These are phyloP conservation scores for Piper longum DNA, from an alignment of 164 flowering plant genomes.

Conservation along the genomic window DNA sequence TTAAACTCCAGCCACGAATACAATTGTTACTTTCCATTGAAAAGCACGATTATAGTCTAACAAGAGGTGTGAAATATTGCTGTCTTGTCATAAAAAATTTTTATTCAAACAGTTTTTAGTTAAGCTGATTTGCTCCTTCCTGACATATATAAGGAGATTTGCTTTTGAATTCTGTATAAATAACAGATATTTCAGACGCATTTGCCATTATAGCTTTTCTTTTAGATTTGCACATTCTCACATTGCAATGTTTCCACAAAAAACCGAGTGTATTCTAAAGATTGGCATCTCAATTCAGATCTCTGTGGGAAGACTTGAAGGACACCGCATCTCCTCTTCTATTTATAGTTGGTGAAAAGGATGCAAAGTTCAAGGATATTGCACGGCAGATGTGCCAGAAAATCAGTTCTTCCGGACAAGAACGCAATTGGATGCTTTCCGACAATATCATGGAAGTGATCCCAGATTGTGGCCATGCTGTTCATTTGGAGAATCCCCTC, in stretches of 20 bases:
- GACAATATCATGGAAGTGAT: conserved; percentile 29
- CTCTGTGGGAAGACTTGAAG: conserved; percentile 83
- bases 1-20: no score
- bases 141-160: no score
- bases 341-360: conserved; percentile 67
- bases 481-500: conserved; percentile 80
- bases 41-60: no score
- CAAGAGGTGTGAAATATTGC: no score
- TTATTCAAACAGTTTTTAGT: no score
- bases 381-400: conserved; percentile 35
- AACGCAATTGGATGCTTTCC: conserved; percentile 3
- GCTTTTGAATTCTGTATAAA: no score
- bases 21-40: no score
- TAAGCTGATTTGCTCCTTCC: no score
- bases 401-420: conserved; percentile 9
- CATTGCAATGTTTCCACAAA: not conserved
- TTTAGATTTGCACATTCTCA: no score
- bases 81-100: no score
- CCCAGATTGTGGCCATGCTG: conserved; percentile 84
- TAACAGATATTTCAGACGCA: no score
- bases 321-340: conserved; percentile 36
- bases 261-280: not conserved
- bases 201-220: no score
- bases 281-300: conserved; percentile 19
- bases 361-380: conserved; percentile 61